Evolutionary conservation across 2,329 filamentous ascomycete genomes (phyloP).

Genomic region (Knoxdaviesia capensis): DNA sequence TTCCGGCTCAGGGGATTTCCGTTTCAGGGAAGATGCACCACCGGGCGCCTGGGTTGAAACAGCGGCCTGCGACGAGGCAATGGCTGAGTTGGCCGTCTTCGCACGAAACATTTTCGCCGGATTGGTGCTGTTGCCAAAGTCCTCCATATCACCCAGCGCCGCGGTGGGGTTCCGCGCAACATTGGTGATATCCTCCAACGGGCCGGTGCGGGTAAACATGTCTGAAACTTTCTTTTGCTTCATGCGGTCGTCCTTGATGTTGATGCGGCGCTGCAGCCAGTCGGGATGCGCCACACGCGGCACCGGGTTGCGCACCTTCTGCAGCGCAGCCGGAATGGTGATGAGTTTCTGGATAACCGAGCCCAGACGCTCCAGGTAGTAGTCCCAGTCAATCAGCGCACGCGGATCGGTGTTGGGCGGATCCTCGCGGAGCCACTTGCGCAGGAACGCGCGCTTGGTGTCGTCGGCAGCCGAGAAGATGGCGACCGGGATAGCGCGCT

Average conservation of each 20-base stretch:
- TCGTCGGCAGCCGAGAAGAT: conserved; percentile 89
- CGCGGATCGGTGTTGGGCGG: conserved; percentile 79
- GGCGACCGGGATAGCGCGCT: conserved; percentile 81
- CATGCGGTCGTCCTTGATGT: conserved; percentile 88
- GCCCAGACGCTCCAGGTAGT: conserved; percentile 86
- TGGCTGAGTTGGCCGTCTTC: conserved; percentile 32
- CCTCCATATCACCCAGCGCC: conserved; percentile 50
- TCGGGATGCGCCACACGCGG: conserved; percentile 87
- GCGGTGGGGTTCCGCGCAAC: conserved; percentile 23
- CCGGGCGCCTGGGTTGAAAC: conserved; percentile 19
- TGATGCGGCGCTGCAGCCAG: conserved; percentile 86
- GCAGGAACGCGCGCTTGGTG: conserved; percentile 73
- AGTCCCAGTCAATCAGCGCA: conserved; percentile 84
- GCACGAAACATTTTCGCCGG: conserved; percentile 37
- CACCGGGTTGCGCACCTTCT: conserved; percentile 88
- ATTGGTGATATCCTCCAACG: conserved; percentile 56
- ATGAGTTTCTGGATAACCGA: conserved; percentile 98
- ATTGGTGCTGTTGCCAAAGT: conserved; percentile 37
- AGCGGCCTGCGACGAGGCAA: conserved; percentile 33
- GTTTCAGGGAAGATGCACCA: conserved; percentile 21
- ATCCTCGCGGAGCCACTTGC: conserved; percentile 92
- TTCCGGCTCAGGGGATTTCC: conserved; percentile 64
- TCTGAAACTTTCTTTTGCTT: conserved; percentile 99
- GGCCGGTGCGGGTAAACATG: conserved; percentile 46
- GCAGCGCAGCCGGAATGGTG: conserved; percentile 88